Evolutionary conservation across 306 rosid genomes (phyloP).

Genomic region (Crataegus laevigata): DNA sequence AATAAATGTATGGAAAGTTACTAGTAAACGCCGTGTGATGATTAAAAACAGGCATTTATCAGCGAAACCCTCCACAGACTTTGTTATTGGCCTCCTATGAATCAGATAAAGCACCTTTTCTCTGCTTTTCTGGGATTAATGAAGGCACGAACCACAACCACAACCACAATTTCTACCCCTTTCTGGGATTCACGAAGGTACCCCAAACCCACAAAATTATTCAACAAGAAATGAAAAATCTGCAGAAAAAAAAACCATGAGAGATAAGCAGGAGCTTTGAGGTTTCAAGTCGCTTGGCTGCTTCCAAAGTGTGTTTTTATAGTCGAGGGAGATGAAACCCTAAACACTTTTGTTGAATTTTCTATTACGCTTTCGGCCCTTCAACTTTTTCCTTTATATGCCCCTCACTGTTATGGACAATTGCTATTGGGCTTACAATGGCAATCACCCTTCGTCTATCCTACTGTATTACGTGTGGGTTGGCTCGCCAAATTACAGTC

Average conservation of each 20-base stretch:
- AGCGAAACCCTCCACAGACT: conserved; percentile 64
- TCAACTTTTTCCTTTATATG: background rate
- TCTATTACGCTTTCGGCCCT: background rate
- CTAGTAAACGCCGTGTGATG: conserved; percentile 52
- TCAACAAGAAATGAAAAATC: background rate
- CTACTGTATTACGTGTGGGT: background rate
- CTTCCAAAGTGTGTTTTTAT: background rate
- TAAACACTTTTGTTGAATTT: background rate
- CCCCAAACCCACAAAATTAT: background rate
- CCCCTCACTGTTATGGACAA: background rate
- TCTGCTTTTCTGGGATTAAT: conserved; percentile 74
- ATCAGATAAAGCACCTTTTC: conserved; percentile 54
- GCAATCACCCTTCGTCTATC: background rate
- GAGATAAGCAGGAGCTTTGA: background rate
- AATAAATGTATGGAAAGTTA: conserved; percentile 44
- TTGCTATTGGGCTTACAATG: background rate
- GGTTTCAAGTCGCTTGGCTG: background rate
- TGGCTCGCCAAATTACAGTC: no score
- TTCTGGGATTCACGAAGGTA: conserved; percentile 82
- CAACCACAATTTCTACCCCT: conserved; percentile 17
- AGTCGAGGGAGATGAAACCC: background rate
- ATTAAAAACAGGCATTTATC: conserved; percentile 43
- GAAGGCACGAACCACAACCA: conserved; percentile 38
- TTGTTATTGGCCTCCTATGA: conserved; percentile 65
- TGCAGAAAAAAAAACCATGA: background rate